These are phyloP conservation scores for Fusarium newnesense DNA, from an alignment of 2,329 filamentous ascomycete genomes.

Conservation along the genomic window DNA sequence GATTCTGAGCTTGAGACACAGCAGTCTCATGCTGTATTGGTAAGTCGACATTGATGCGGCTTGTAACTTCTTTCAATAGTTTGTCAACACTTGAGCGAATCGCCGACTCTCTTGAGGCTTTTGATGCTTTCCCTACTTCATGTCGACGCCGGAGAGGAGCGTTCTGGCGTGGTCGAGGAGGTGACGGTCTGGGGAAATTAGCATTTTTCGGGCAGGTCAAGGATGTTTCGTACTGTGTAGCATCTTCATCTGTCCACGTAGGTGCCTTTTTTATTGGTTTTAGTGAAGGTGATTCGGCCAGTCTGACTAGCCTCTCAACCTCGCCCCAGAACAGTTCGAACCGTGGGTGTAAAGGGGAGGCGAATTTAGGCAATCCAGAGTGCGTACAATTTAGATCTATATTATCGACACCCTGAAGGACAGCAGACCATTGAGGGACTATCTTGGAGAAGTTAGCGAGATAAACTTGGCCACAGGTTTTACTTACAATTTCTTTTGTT, in stretches of 20 bases:
- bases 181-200: not conserved
- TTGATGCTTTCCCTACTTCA: conserved; percentile 7
- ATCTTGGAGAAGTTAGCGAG: conserved; percentile 19
- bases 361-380: conserved; percentile 32
- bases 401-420: conserved; percentile 35
- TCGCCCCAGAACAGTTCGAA: conserved; percentile 38
- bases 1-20: conserved; percentile 10
- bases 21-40: conserved; percentile 5
- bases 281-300: conserved; percentile 6
- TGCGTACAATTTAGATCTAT: conserved; percentile 37
- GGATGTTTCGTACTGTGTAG: not conserved
- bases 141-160: conserved; percentile 7
- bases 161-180: not conserved
- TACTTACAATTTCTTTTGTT: conserved; percentile 29
- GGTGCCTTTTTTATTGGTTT: conserved; percentile 22
- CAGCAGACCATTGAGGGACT: conserved; percentile 36
- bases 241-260: conserved; percentile 30
- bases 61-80: conserved; percentile 22
- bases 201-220: not conserved
- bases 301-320: conserved; percentile 29
- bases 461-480: not conserved
- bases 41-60: not conserved
- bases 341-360: conserved; percentile 25
- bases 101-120: conserved; percentile 15
- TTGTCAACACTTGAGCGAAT: conserved; percentile 28